Evolutionary conservation across 169 alveolate genomes (phyloP).

Genomic region (Plasmodium vivax): DNA sequence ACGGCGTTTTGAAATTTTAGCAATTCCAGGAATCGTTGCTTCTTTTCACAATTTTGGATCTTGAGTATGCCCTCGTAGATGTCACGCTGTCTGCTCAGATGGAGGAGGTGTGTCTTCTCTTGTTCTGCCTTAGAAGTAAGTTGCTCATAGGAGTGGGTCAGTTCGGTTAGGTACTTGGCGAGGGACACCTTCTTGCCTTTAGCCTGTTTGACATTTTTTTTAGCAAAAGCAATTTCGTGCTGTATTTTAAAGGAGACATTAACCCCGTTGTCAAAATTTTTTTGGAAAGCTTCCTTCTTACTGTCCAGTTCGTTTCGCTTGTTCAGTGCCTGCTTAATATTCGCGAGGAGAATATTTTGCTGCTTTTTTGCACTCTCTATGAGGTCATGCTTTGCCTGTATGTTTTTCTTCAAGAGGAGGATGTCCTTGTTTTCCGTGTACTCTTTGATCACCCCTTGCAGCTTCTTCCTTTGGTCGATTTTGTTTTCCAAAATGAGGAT

Average conservation of each 20-base stretch:
- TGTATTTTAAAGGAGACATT: conserved; percentile 70
- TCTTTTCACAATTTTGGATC: conserved; percentile 35
- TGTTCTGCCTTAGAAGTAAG: conserved; percentile 3
- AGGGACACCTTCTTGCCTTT: conserved; percentile 24
- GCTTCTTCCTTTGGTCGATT: conserved; percentile 32
- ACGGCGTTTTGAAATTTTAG: conserved; percentile 70
- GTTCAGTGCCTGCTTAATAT: conserved; percentile 64
- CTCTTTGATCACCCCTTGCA: conserved; percentile 43
- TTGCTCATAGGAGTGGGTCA: conserved; percentile 21
- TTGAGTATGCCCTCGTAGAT: conserved; percentile 25
- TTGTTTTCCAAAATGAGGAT: conserved; percentile 38
- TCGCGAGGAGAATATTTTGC: conserved; percentile 45
- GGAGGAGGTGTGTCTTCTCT: background rate
- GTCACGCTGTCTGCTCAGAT: conserved; percentile 15
- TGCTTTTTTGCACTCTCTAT: conserved; percentile 70
- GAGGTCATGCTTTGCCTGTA: conserved; percentile 25
- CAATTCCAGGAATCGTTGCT: conserved; percentile 71
- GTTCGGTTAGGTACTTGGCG: background rate
- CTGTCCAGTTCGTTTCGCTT: conserved; percentile 70
- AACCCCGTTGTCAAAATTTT: conserved; percentile 64
- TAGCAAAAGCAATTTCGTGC: conserved; percentile 58
- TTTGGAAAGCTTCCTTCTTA: conserved; percentile 62
- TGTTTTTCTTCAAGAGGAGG: conserved; percentile 17
- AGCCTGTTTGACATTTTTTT: conserved; percentile 24
- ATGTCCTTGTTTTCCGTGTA: conserved; percentile 70